Evolutionary conservation across 75 land plant species (phyloP).

Genomic region (Picea glauca): DNA sequence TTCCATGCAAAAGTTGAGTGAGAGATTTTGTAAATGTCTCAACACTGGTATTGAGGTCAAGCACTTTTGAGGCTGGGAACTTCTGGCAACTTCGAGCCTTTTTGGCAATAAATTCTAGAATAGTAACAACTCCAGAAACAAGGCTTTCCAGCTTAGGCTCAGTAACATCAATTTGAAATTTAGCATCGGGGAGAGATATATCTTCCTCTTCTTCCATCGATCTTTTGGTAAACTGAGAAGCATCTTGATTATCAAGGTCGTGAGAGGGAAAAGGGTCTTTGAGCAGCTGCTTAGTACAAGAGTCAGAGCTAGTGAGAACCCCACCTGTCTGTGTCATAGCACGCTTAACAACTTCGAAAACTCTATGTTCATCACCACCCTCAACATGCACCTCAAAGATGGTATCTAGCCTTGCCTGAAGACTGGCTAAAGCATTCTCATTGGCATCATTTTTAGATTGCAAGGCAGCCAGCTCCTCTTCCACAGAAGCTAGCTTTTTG

Average conservation of each 20-base stretch:
- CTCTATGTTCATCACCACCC: constrained; percentile 29
- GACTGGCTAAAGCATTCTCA: constrained; percentile 23
- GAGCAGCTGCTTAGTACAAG: constrained; percentile 15
- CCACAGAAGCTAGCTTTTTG: constrained; percentile 24
- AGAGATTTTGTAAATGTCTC: constrained; percentile 33
- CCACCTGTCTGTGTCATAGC: constrained; percentile 28
- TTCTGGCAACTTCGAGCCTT: constrained; percentile 27
- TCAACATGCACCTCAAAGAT: constrained; percentile 36
- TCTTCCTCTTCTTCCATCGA: constrained; percentile 15
- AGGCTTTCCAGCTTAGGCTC: constrained; percentile 30
- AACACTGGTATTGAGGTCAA: constrained; percentile 25
- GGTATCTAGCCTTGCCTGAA: constrained; percentile 44
- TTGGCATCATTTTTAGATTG: constrained; percentile 23
- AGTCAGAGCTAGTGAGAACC: constrained; percentile 17
- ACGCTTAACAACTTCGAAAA: constrained; percentile 35
- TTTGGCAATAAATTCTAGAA: constrained; percentile 57
- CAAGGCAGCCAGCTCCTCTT: constrained; percentile 18
- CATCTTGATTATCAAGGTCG: constrained; percentile 10
- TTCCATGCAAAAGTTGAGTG: constrained; percentile 34
- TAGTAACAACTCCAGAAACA: constrained; percentile 51
- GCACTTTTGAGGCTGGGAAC: constrained; percentile 19
- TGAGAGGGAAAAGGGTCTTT: constrained; percentile 19
- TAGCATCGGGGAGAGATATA: constrained; percentile 11
- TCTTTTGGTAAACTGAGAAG: constrained; percentile 15
- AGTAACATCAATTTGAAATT: neutral